Evolutionary conservation across 1,139 yeast species (phyloP).

Genomic region (Insectozyma bohioensis): DNA sequence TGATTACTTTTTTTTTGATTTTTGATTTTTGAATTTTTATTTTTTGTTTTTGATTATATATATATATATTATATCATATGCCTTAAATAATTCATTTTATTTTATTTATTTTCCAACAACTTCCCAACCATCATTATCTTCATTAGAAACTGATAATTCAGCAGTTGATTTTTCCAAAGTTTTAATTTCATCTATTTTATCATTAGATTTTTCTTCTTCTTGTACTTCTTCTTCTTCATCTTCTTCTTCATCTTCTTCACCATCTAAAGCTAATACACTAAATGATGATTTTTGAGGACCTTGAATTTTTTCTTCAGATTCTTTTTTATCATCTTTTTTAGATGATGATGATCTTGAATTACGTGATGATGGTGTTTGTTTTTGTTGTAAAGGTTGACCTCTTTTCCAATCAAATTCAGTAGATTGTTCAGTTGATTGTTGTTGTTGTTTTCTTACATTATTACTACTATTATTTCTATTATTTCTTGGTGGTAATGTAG

Average conservation of each 20-base stretch:
- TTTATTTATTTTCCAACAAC: conserved; percentile 49
- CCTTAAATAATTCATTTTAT: background rate
- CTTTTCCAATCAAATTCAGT: conserved; percentile 25
- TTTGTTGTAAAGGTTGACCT: conserved; percentile 28
- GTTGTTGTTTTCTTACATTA: conserved; percentile 32
- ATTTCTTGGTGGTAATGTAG: conserved; percentile 39
- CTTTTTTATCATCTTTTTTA: conserved; percentile 11
- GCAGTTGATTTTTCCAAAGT: conserved; percentile 47
- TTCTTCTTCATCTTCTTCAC: conserved; percentile 58
- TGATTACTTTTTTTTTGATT: background rate
- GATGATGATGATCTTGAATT: conserved; percentile 3
- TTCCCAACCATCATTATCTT: conserved; percentile 57
- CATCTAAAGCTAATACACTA: conserved; percentile 61
- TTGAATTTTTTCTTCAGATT: conserved; percentile 30
- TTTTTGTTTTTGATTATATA: background rate
- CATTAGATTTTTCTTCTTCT: conserved; percentile 4
- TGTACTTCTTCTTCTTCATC: conserved; percentile 25
- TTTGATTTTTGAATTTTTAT: background rate
- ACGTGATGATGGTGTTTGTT: conserved; percentile 13
- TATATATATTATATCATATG: background rate
- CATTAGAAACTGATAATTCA: conserved; percentile 36
- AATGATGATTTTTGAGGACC: conserved; percentile 58
- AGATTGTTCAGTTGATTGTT: conserved; percentile 36
- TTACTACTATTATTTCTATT: conserved; percentile 26
- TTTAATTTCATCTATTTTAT: conserved; percentile 18